A percentile compares a stretch with the other conserved stretches of the same genome.
Conservation (phyloP, 441 rosid species). For the Biscutella laevigata region DNA sequence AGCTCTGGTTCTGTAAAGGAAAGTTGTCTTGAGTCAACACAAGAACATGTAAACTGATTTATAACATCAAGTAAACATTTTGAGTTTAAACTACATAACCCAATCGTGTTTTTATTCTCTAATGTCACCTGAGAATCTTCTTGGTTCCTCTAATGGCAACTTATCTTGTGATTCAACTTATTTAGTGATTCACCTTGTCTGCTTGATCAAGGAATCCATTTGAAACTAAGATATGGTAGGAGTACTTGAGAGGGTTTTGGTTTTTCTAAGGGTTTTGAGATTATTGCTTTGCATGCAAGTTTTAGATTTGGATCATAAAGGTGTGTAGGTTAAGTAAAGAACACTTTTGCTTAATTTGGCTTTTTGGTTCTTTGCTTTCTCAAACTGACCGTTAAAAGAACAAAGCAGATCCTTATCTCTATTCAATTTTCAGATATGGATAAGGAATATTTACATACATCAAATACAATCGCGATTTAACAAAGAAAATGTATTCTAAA, state of each 20-base stretch:
- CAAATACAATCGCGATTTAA: not conserved
- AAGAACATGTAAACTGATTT: not conserved
- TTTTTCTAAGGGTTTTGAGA: slow-evolving; percentile 23
- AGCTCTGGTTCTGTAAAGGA: slow-evolving; percentile 21
- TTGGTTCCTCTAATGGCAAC: slow-evolving; percentile 24
- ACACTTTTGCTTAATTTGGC: slow-evolving; percentile 16
- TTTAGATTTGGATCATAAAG: slow-evolving; percentile 23
- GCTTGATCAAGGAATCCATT: slow-evolving; percentile 29
- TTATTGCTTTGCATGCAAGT: slow-evolving; percentile 30
- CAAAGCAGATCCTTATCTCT: not conserved
- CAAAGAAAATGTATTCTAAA: slow-evolving; percentile 2
- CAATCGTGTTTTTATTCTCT: not conserved
- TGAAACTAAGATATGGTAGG: slow-evolving; percentile 12
- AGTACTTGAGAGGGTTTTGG: slow-evolving; percentile 22
- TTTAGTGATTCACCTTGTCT: slow-evolving; percentile 19
- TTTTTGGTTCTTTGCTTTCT: slow-evolving; percentile 28
- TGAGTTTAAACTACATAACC: not conserved
- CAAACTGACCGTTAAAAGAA: slow-evolving; percentile 20
- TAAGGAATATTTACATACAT: slow-evolving; percentile 16
- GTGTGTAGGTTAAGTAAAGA: slow-evolving; percentile 23
- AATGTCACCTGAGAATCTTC: slow-evolving; percentile 32
- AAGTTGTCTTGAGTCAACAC: slow-evolving; percentile 30
- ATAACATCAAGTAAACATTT: not conserved
- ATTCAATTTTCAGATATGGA: slow-evolving; percentile 9
- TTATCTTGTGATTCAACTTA: too few relatives aligned